Conservation (phyloP, 352 stramenopile genomes). For the Blastocystis sp. region DNA sequence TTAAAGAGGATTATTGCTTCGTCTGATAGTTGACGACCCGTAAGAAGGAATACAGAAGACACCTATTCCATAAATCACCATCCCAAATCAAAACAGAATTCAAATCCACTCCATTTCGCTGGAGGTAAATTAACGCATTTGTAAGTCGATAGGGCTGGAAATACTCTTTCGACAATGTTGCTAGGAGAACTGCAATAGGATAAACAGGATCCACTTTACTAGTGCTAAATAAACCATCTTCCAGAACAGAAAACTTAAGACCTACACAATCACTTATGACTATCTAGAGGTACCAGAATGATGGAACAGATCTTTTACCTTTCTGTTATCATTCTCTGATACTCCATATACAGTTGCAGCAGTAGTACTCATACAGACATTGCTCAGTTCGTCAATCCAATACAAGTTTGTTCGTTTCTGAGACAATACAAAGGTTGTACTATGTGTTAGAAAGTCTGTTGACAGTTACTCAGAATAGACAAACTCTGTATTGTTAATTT, state of each 20-base stretch:
- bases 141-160: constrained; percentile 35
- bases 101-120: neutral
- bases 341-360: neutral
- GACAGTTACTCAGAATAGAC: neutral
- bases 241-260: neutral
- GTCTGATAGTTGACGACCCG: neutral
- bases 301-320: neutral
- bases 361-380: neutral
- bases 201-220: neutral
- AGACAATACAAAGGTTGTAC: neutral
- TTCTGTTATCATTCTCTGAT: neutral
- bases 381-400: neutral
- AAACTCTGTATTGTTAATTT: neutral
- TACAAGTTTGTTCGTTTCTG: neutral
- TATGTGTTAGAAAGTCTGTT: neutral
- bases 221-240: neutral
- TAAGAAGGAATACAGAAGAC: neutral
- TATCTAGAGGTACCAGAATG: neutral
- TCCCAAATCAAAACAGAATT: neutral
- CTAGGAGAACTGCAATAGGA: neutral
- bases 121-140: constrained; percentile 26
- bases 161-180: neutral
- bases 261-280: neutral
- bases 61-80: neutral
- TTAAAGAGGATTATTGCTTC: neutral